A percentile compares a stretch with the other conserved stretches of the same genome.
Conservation (phyloP, 345 rosid genomes). For the Murraya paniculata region DNA sequence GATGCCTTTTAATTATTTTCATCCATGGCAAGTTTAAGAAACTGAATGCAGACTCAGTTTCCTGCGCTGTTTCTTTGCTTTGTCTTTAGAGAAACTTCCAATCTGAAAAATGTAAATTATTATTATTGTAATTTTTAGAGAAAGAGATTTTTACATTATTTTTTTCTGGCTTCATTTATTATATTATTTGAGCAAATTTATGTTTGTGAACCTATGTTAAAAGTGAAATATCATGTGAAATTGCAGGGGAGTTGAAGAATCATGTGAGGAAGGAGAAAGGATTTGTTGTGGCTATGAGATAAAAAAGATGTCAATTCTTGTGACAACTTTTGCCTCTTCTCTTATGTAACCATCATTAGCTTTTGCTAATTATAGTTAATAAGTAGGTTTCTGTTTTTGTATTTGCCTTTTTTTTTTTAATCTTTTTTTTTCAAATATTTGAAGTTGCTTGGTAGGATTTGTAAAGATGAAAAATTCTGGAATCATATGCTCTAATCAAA, state of each 20-base stretch:
- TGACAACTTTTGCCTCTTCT: constrained; percentile 21
- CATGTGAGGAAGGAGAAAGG: constrained; percentile 51
- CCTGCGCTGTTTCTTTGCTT: not conserved
- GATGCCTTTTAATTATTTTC: not conserved
- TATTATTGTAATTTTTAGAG: not conserved
- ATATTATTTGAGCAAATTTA: not conserved
- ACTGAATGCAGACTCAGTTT: not conserved
- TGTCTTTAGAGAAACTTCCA: not conserved
- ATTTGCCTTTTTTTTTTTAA: not conserved
- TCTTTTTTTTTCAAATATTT: constrained; percentile 6
- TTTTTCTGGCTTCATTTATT: not conserved
- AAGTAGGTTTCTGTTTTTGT: not conserved
- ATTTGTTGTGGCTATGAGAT: constrained; percentile 40
- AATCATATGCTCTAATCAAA: constrained; percentile 22
- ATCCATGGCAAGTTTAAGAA: not conserved
- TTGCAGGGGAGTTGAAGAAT: constrained; percentile 50
- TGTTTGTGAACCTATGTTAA: not conserved
- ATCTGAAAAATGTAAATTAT: not conserved
- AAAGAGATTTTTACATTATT: not conserved
- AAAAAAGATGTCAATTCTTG: constrained; percentile 13
- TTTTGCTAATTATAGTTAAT: not conserved
- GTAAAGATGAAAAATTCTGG: constrained; percentile 19
- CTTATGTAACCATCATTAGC: constrained; percentile 16
- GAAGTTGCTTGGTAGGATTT: constrained; percentile 9
- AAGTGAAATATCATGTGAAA: constrained; percentile 11